phyloP scores from a whole-genome alignment of 2,329 filamentous ascomycete genomes.

The Madurella fahalii region DNA sequence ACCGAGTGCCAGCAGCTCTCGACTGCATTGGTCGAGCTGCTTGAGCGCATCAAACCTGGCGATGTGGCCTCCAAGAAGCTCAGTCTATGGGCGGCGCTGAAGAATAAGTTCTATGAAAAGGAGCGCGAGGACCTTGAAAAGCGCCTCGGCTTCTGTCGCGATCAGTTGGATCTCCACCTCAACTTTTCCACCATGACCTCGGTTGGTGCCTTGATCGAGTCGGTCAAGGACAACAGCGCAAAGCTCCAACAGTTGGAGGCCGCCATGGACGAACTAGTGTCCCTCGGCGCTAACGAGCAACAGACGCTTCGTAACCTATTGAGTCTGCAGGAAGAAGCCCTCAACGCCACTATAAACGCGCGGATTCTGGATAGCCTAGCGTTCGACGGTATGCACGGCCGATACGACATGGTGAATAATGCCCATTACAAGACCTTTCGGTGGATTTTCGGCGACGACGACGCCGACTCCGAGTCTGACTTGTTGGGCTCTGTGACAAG shows the following conservation, averaged over 20 bases:
- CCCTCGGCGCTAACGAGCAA: background rate
- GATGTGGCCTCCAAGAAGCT: conserved; percentile 12
- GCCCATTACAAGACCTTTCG: conserved; percentile 8
- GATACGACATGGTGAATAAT: conserved; percentile 11
- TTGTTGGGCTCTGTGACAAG: too few relatives aligned
- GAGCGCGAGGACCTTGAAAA: conserved; percentile 14
- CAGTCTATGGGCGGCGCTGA: conserved; percentile 15
- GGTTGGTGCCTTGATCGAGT: background rate
- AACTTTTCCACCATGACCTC: background rate
- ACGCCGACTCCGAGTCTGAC: too few relatives aligned
- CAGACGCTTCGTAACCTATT: background rate
- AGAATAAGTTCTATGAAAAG: conserved; percentile 6
- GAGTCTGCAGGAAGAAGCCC: background rate
- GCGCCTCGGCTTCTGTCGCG: conserved; percentile 14
- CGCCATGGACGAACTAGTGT: background rate
- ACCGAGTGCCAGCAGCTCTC: conserved; percentile 9
- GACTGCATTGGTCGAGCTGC: conserved; percentile 1
- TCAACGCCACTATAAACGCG: background rate
- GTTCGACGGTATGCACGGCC: conserved; percentile 13
- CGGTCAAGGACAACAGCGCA: background rate
- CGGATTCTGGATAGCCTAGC: conserved; percentile 6
- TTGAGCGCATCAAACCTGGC: conserved; percentile 15
- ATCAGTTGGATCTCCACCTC: conserved; percentile 12
- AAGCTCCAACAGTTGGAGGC: background rate
- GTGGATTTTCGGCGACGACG: background rate